These are phyloP conservation scores for Cordyceps cateniannulata DNA, from an alignment of 2,329 filamentous ascomycete species.

Conservation along the genomic window DNA sequence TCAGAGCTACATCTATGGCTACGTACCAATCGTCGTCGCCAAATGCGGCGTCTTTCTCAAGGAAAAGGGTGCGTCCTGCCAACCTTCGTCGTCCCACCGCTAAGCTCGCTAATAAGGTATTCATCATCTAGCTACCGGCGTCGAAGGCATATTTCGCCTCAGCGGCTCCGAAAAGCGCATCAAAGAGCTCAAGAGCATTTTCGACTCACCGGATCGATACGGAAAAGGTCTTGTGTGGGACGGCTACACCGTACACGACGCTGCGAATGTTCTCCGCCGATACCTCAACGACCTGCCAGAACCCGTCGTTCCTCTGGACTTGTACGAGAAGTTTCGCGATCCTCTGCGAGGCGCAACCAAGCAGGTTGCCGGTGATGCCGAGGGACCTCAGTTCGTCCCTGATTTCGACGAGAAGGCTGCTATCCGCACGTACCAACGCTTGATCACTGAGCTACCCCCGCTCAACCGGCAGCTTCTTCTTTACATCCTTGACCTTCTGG, in stretches of 20 bases:
- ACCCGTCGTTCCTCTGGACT: constrained; percentile 88
- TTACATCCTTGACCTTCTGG: constrained; percentile 91
- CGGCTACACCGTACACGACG: constrained; percentile 96
- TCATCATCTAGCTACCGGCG: constrained; percentile 66
- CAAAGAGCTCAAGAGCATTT: constrained; percentile 86
- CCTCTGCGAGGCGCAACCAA: constrained; percentile 67
- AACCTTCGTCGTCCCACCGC: constrained; percentile 8
- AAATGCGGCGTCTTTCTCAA: constrained; percentile 97
- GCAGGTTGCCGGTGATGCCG: constrained; percentile 65
- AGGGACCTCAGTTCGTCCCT: constrained; percentile 63
- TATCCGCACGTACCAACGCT: constrained; percentile 75
- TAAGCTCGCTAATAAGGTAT: constrained; percentile 18
- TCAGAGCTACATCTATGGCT: constrained; percentile 95
- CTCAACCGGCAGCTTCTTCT: constrained; percentile 89
- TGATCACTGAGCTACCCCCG: constrained; percentile 89
- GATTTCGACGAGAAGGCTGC: constrained; percentile 58
- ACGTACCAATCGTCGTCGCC: constrained; percentile 95
- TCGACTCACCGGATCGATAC: constrained; percentile 91
- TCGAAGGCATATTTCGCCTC: constrained; percentile 94
- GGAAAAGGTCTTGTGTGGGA: constrained; percentile 97
- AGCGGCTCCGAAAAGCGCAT: constrained; percentile 97
- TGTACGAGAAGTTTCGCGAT: constrained; percentile 86
- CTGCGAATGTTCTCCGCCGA: constrained; percentile 87
- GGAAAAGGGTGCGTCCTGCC: constrained; percentile 72
- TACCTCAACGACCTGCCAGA: constrained; percentile 96